phyloP scores from a whole-genome alignment of 768 basidiomycete genomes.

The Omphalotus guepiniiformis region DNA sequence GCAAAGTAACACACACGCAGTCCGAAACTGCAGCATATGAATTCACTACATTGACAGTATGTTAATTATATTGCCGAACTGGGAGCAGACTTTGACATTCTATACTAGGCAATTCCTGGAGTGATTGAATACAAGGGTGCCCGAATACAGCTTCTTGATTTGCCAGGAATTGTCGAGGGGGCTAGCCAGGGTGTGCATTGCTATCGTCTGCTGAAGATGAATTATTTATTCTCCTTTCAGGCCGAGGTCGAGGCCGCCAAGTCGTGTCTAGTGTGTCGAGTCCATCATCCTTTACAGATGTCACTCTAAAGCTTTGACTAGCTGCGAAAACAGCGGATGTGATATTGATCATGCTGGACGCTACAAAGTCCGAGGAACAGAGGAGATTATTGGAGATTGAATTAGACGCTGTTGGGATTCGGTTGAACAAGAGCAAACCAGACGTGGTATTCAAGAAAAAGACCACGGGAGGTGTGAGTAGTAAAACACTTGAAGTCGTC shows the following conservation, averaged over 20 bases:
- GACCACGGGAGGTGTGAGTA: conserved; percentile 83
- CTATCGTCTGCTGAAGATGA: neutral
- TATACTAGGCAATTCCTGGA: conserved; percentile 83
- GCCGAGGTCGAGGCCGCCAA: conserved; percentile 90
- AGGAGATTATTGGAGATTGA: conserved; percentile 84
- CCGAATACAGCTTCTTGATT: conserved; percentile 89
- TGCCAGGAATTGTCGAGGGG: conserved; percentile 94
- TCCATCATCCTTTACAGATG: conserved; percentile 5
- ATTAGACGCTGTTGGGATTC: conserved; percentile 94
- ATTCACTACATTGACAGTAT: conserved; percentile 86
- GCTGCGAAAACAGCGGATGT: conserved; percentile 90
- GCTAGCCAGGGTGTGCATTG: conserved; percentile 62
- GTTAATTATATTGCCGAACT: conserved; percentile 13
- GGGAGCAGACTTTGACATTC: conserved; percentile 7
- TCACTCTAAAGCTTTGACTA: conserved; percentile 16
- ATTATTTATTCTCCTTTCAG: conserved; percentile 23
- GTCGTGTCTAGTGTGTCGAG: conserved; percentile 76
- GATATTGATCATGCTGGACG: conserved; percentile 90
- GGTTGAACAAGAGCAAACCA: conserved; percentile 85
- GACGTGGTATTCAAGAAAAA: conserved; percentile 95
- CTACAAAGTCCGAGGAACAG: conserved; percentile 92
- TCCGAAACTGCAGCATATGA: conserved; percentile 91
- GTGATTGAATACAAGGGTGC: conserved; percentile 93
- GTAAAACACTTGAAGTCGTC: neutral
- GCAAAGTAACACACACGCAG: conserved; percentile 87